Base-by-base conservation (phyloP, 768 basidiomycete species). In the Suillus alpinus region DNA sequence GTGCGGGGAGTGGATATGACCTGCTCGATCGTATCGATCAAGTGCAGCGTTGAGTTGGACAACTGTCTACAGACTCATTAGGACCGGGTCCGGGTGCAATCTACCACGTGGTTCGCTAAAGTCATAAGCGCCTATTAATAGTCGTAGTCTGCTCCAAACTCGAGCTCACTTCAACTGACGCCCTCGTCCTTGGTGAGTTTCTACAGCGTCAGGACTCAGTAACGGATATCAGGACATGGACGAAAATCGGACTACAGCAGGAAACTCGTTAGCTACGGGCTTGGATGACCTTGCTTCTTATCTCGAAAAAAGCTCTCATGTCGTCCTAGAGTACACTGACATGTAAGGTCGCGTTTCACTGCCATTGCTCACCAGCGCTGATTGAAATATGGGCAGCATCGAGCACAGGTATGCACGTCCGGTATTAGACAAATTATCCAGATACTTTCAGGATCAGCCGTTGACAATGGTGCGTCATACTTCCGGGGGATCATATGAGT, bases 361-460 rank as follows among this genome's bases (percentile, higher is more conserved):
- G 29, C 16, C 20, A 16, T 31, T 36, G 36, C 26, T 2, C 26
- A 26, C 3, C 57, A 23, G 46, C 34, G 39, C 46, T 39, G 43
- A 57, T 26, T 26, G 16, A 16, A 1, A 26, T 5, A 49, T 62
- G 44, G 2, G 23, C 50, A 82, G 81, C 50, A 77, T 82, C 49
- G 81, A 82, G 64, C 69, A 73, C 31, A 66, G 74, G 23, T 81
- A 80, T 63, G 81, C 75, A 6, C 78, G 77, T 20, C 81, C 81
- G 34, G 69, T 77, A 43, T 58, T 80, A 34, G 68, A 57, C 29
- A 50, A 61, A 47, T 40, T 52, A 23, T 64, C 66, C 37, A n/a
- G 57, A 29, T 64, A 63, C 36, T 70, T 73, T 39, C 63, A 39
- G 58, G 63, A 66, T 58, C 69, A 59, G 1, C 73, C 72, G 8